Conservation (phyloP, 2,329 filamentous ascomycete species). For the Diaporthe citriasiana region DNA sequence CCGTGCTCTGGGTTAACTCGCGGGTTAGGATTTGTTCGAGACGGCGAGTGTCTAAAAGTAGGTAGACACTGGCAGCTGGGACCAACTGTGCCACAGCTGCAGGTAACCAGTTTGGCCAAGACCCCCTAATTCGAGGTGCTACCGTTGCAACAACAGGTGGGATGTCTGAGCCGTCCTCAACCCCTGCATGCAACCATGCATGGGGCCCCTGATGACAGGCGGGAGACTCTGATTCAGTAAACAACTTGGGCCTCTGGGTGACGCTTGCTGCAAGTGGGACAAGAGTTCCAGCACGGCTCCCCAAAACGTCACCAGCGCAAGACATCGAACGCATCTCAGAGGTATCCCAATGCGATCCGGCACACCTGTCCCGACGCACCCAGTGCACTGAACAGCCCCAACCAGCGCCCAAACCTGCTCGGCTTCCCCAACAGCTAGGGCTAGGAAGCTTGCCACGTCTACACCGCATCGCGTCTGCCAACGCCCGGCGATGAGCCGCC, state of each 20-base stretch:
- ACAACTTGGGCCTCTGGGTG: slow-evolving; percentile 36
- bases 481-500: slow-evolving; percentile 41
- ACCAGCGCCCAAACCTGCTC: slow-evolving; percentile 24
- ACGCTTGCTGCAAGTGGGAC: slow-evolving; percentile 34
- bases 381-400: neutral
- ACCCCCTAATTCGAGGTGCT: neutral
- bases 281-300: slow-evolving; percentile 30
- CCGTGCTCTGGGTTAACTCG: neutral
- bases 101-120: neutral
- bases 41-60: no score
- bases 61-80: slow-evolving; percentile 19
- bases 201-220: slow-evolving; percentile 26
- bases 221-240: slow-evolving; percentile 32
- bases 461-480: slow-evolving; percentile 39
- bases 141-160: slow-evolving; percentile 4
- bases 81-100: slow-evolving; percentile 35
- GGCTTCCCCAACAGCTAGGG: slow-evolving; percentile 15
- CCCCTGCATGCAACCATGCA: slow-evolving; percentile 29
- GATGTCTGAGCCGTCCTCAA: neutral
- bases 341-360: slow-evolving; percentile 16
- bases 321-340: slow-evolving; percentile 2
- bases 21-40: neutral
- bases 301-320: slow-evolving; percentile 28
- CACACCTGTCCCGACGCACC: slow-evolving; percentile 25
- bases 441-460: slow-evolving; percentile 24